A percentile compares a stretch with the other conserved stretches of the same genome.
Conservation (phyloP, 768 basidiomycete genomes). For the Auriscalpium microsporum region DNA sequence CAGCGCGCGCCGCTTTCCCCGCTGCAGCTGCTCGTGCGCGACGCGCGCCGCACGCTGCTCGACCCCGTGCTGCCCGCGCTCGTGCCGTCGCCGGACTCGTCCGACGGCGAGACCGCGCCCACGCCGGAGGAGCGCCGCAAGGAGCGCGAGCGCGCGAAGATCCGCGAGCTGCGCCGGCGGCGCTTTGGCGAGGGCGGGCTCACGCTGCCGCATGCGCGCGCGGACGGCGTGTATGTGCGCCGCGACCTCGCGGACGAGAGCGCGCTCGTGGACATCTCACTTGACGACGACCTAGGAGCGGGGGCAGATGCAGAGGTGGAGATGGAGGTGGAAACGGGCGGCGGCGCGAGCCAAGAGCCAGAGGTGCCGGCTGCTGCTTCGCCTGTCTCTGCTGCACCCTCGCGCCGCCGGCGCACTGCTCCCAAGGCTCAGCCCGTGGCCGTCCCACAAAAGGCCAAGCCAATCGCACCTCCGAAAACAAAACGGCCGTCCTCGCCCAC, state of each 20-base stretch:
- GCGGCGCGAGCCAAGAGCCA: neutral
- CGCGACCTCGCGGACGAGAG: constrained; percentile 54
- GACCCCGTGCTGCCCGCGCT: constrained; percentile 33
- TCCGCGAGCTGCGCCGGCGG: constrained; percentile 48
- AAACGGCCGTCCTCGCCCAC: neutral
- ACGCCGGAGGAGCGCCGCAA: constrained; percentile 35
- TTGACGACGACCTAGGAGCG: constrained; percentile 22
- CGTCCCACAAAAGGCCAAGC: neutral
- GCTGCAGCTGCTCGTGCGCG: constrained; percentile 51
- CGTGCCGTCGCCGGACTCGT: constrained; percentile 28
- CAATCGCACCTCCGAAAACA: neutral
- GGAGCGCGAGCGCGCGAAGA: constrained; percentile 42
- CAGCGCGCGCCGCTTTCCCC: constrained; percentile 42
- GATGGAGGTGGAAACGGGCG: neutral
- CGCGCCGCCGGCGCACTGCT: neutral
- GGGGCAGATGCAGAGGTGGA: neutral
- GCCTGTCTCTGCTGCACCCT: too few species aligned
- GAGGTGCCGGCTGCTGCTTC: constrained; percentile 7
- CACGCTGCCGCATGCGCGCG: constrained; percentile 16
- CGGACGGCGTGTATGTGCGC: constrained; percentile 42
- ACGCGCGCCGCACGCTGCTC: constrained; percentile 41
- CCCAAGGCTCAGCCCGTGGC: neutral
- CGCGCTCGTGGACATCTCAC: constrained; percentile 47
- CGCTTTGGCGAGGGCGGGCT: constrained; percentile 28
- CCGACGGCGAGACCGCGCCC: constrained; percentile 27